Evolutionary conservation across 1,284 basidiomycete species (phyloP).

Genomic region (Gomphus bonarii): DNA sequence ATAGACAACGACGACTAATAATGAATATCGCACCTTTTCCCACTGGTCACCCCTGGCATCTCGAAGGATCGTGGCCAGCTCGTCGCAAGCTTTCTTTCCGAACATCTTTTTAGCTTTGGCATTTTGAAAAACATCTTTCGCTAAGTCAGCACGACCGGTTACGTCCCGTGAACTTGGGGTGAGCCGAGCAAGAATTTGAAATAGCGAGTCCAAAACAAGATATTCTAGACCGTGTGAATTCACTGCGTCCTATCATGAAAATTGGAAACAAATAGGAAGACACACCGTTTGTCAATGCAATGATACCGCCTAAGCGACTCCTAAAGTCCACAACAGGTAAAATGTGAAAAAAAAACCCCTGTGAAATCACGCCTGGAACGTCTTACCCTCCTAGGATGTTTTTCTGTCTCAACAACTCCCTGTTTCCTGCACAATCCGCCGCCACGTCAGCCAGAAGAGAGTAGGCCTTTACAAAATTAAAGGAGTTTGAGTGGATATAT

Average conservation of each 20-base stretch:
- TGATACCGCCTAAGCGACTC: constrained; percentile 3
- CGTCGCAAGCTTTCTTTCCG: background rate
- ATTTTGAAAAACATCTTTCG: constrained; percentile 7
- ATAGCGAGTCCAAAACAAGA: constrained; percentile 1
- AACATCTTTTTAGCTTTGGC: background rate
- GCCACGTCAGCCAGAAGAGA: constrained; percentile 2
- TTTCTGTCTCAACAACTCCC: constrained; percentile 1
- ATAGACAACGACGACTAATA: background rate
- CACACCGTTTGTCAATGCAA: constrained; percentile 3
- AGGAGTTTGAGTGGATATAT: background rate
- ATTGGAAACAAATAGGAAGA: background rate
- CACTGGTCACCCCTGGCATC: background rate
- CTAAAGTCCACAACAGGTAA: background rate
- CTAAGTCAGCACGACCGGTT: background rate
- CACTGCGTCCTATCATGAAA: too few species aligned
- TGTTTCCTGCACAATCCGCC: background rate
- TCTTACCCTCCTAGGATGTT: constrained; percentile 1
- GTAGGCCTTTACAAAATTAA: background rate
- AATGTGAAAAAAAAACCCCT: background rate
- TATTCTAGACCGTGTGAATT: background rate
- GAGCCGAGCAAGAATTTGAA: constrained; percentile 3
- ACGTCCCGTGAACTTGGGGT: background rate
- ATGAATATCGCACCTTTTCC: background rate
- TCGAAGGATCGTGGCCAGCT: background rate
- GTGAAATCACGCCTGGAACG: background rate